Evolutionary conservation across 331 rosid species (phyloP).

Genomic region (Phaseolus coccineus): DNA sequence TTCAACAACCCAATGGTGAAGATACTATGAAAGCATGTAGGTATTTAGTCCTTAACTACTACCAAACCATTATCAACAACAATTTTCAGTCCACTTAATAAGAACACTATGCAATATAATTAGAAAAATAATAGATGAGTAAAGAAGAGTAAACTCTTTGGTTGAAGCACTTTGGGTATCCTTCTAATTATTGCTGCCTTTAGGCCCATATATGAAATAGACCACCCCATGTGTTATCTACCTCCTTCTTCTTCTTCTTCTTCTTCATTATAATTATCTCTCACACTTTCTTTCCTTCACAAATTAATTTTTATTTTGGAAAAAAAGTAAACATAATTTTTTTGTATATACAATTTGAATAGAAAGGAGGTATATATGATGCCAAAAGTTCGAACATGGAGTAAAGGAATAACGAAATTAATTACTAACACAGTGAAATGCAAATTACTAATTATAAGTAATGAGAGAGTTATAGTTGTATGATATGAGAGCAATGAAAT

Average conservation of each 20-base stretch:
- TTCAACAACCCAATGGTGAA: constrained; percentile 32
- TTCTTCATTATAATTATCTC: not conserved
- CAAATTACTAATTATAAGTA: too few relatives aligned
- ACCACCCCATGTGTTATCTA: constrained; percentile 31
- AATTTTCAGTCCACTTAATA: constrained; percentile 27
- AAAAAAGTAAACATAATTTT: too few relatives aligned
- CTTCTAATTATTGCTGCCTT: constrained; percentile 35
- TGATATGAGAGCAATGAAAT: too few relatives aligned
- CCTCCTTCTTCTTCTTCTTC: not conserved
- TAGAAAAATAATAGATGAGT: constrained; percentile 12
- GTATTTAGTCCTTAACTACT: constrained; percentile 30
- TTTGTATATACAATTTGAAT: too few relatives aligned
- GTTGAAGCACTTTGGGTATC: constrained; percentile 8
- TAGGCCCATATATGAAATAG: constrained; percentile 27
- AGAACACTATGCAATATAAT: constrained; percentile 23
- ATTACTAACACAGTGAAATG: too few relatives aligned
- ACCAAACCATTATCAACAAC: constrained; percentile 30
- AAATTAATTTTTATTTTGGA: too few relatives aligned
- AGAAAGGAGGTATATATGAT: too few relatives aligned
- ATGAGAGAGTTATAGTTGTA: too few relatives aligned
- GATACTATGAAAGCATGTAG: not conserved
- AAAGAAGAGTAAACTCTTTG: constrained; percentile 24
- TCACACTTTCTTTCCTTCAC: too few relatives aligned
- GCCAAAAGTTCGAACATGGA: not conserved
- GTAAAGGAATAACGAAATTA: too few relatives aligned